These are phyloP conservation scores for Tilletia indica DNA, from an alignment of 1,284 basidiomycete genomes.

Conservation along the genomic window DNA sequence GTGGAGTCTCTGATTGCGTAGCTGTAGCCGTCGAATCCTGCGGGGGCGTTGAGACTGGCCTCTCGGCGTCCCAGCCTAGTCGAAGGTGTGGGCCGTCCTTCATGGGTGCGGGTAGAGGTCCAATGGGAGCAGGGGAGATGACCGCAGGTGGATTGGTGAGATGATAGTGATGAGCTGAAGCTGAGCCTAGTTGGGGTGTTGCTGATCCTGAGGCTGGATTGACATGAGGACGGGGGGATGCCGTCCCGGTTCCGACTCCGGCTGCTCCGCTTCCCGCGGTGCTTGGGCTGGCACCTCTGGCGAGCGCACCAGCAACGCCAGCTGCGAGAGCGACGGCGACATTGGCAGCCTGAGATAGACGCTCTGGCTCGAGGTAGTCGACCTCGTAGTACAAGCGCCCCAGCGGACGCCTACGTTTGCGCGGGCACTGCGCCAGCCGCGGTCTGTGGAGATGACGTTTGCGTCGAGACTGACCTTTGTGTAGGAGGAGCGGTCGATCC, in stretches of 20 bases:
- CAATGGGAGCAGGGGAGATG: constrained; percentile 17
- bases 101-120: constrained; percentile 35
- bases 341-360: constrained; percentile 57
- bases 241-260: constrained; percentile 6
- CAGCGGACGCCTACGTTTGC: constrained; percentile 84
- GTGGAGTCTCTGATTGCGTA: constrained; percentile 87
- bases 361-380: constrained; percentile 66
- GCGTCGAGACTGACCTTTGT: constrained; percentile 80
- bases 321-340: constrained; percentile 38
- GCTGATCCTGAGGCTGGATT: background rate
- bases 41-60: constrained; percentile 85
- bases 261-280: background rate
- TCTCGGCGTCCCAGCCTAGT: constrained; percentile 86
- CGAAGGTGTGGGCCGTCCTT: constrained; percentile 74
- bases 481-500: constrained; percentile 68
- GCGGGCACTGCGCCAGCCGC: constrained; percentile 84
- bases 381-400: constrained; percentile 93
- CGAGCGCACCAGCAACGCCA: constrained; percentile 28
- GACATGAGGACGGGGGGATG: constrained; percentile 5
- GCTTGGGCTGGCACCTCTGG: constrained; percentile 36
- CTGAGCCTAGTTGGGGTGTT: background rate
- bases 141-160: background rate
- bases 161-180: background rate
- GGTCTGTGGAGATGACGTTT: constrained; percentile 72
- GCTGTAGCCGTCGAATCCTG: constrained; percentile 87